Evolutionary conservation across 1,284 basidiomycete species (phyloP).

Genomic region (Cryptococcus hybrid): DNA sequence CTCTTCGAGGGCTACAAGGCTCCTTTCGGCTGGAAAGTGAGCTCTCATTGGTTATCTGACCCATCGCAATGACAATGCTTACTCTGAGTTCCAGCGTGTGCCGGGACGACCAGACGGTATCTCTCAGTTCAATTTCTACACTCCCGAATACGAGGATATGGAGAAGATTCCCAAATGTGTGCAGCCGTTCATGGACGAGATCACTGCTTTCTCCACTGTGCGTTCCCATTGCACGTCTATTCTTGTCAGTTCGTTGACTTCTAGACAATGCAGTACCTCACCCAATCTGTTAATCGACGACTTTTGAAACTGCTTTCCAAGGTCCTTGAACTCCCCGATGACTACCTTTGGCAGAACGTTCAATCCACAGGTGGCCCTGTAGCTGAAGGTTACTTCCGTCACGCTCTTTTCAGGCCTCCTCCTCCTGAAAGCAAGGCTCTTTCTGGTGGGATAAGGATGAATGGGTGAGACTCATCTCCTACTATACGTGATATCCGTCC

Average conservation of each 20-base stretch:
- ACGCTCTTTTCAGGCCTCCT: conserved; percentile 7
- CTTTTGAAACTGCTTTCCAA: conserved; percentile 47
- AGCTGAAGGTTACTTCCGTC: conserved; percentile 15
- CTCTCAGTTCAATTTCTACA: conserved; percentile 51
- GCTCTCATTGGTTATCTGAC: background rate
- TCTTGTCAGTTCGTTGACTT: background rate
- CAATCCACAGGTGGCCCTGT: conserved; percentile 12
- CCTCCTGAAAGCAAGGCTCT: background rate
- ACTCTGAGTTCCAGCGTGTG: conserved; percentile 24
- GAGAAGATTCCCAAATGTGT: conserved; percentile 22
- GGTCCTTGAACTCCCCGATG: conserved; percentile 49
- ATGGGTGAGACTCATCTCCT: conserved; percentile 23
- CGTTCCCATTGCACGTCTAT: conserved; percentile 5
- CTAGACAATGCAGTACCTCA: background rate
- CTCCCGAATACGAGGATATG: conserved; percentile 28
- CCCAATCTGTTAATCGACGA: conserved; percentile 30
- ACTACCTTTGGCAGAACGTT: conserved; percentile 49
- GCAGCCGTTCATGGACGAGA: conserved; percentile 43
- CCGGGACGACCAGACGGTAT: conserved; percentile 36
- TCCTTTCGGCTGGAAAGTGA: conserved; percentile 15
- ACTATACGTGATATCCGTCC: background rate
- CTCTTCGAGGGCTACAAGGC: conserved; percentile 46
- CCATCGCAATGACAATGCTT: conserved; percentile 14
- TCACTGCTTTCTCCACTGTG: conserved; percentile 30
- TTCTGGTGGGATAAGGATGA: conserved; percentile 3